Evolutionary conservation across 805 yeast species (phyloP), one percentile per base, ranked within the genome.

Genomic region (Pichia eremophila): DNA sequence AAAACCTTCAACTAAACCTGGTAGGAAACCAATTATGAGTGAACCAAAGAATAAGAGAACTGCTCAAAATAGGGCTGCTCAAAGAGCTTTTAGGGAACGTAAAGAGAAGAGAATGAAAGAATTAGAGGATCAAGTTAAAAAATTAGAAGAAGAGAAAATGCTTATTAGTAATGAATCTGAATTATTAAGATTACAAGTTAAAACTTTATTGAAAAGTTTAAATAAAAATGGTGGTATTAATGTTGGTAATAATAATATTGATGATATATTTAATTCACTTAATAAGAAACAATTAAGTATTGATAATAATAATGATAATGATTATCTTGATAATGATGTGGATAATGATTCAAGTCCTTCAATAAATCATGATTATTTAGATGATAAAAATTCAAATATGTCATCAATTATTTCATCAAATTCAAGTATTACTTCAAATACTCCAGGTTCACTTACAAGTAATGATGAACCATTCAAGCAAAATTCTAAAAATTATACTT

Each of bases 11-110:
- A 38, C 58, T 42, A 83, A 81, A 59, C 88, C 93, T 0, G 96
- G 96, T 3, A 74, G 96, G 50, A 89, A 86, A 69, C 90, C 87
- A 0, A 69, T 84, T 45, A 75, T 71, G 15, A 78, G 83, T 9
- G 74, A 77, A 18, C 95, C 88, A 56, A 88, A 84, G 61, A 81
- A 79, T 58, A 91, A 87, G 71, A 74, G 99, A 57, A 88, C 95
- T 15, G 97, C 97, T 2, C 98, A 93, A 68, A 91, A 93, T 65
- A 76, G 98, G 58, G 97, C 97, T 4, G 98, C 98, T n/a, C 99
- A 93, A 67, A 73, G 98, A 47, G 98, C 98, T 8, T 91, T 88
- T 67, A 73, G 98, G 48, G 98, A 93, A 66, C 78, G 98, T 51
- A 91, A 91, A 64, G 98, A 91, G 64, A 74, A 74, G 44, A 87